Base-by-base conservation (phyloP, 495 filamentous ascomycete species). In the Aspergillus asperescens region DNA sequence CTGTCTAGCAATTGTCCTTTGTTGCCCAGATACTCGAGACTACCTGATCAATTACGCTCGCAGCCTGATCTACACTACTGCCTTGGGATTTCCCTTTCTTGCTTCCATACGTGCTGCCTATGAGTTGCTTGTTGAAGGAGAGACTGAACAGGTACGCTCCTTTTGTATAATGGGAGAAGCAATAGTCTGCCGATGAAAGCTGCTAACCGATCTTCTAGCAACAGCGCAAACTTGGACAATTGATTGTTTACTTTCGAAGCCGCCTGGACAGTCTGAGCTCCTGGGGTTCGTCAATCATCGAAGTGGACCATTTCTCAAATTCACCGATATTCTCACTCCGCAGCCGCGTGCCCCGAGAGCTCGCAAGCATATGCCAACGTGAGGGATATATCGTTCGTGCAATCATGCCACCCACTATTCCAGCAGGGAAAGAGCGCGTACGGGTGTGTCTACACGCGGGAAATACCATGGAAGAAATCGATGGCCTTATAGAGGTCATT, bases 371-470 rank as follows among this genome's bases (percentile, higher is more conserved):
- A 28, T 75, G 72, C 40, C 72, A 72, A 52, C 29, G 54, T 22
- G 34, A 58, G 4, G 71, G 71, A 5, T 69, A 61, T 24, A 42
- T 63, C n/a, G 67, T 72, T 5, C 68, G 70, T 19, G 68, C 76
- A 6, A 77, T 81, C 52, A 75, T 75, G 67, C 62, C 72, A 35
- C 76, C 78, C 0, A 71, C 73, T 0, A 69, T 80, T 2, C 75
- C 77, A 0, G 67, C 66, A 13, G 75, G 75, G 5, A 65, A 66
- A 54, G 71, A 74, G 35, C 68, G 77, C 1, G 71, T 80, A n/a
- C 61, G 77, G 5, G 66, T 80, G 2, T 75, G 75, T 52, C 57
- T 79, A 50, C 77, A 80, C 62, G 68, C 75, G 0, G 68, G 63
- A 1, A 78, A 80, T 54, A 75, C 76, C 6, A 59, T 70, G 27